These are phyloP conservation scores for Corchorus olitorius DNA, from an alignment of 345 rosid species.

Conservation along the genomic window DNA sequence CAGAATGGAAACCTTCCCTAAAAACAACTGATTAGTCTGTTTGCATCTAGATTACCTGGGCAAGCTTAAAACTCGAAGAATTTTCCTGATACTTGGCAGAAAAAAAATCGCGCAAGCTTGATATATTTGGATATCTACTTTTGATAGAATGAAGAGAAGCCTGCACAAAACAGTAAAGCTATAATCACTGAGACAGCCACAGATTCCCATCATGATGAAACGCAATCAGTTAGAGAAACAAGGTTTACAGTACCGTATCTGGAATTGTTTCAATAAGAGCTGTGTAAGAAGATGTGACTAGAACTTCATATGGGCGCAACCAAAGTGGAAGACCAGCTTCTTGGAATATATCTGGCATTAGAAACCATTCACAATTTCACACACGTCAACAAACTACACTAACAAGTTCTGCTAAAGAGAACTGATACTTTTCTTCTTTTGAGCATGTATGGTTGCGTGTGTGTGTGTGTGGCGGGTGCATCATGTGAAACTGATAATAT, in stretches of 20 bases:
- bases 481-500: neutral
- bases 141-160: slow-evolving; percentile 98
- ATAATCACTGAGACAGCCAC: slow-evolving; percentile 19
- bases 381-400: slow-evolving; percentile 9
- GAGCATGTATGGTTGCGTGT: no score
- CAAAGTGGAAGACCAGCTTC: slow-evolving; percentile 99
- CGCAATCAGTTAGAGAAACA: slow-evolving; percentile 14
- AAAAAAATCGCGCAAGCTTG: slow-evolving; percentile 91
- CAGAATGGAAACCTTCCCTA: neutral
- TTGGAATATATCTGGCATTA: slow-evolving; percentile 84
- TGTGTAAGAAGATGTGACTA: slow-evolving; percentile 96
- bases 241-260: slow-evolving; percentile 70
- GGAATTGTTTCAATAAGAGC: slow-evolving; percentile 98
- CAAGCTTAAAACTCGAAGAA: slow-evolving; percentile 90
- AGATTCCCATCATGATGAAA: neutral
- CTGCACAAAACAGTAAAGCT: slow-evolving; percentile 43
- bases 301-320: slow-evolving; percentile 96
- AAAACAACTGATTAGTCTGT: slow-evolving; percentile 5
- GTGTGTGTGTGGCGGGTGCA: no score
- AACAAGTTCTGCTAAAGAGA: neutral
- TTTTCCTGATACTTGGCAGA: slow-evolving; percentile 83
- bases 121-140: slow-evolving; percentile 85
- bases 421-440: neutral
- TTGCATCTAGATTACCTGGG: slow-evolving; percentile 67
- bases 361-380: slow-evolving; percentile 13